These are phyloP conservation scores for Penicillium pancosmium DNA, from an alignment of 495 filamentous ascomycete genomes.

Conservation along the genomic window DNA sequence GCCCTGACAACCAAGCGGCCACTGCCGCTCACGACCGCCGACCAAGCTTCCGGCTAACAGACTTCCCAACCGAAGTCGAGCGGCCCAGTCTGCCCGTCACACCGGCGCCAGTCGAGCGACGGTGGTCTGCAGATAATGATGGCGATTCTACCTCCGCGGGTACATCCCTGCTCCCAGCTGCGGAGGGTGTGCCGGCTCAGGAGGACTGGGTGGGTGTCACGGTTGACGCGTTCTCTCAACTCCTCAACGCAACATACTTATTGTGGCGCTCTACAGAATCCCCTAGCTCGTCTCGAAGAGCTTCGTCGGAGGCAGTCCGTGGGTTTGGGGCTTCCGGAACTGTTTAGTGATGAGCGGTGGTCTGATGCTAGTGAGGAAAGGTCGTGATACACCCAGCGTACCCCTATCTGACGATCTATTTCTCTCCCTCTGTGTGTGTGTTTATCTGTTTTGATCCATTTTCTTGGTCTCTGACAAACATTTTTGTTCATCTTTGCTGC, in stretches of 20 bases:
- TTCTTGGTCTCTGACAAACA: background rate
- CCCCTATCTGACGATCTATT: background rate
- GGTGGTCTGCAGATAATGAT: slow-evolving; percentile 40
- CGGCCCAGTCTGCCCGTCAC: slow-evolving; percentile 90
- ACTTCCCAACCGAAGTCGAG: slow-evolving; percentile 83
- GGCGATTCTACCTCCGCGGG: slow-evolving; percentile 38
- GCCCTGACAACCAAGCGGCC: slow-evolving; percentile 4
- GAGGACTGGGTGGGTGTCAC: slow-evolving; percentile 85
- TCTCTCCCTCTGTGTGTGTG: background rate
- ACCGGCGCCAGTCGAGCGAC: slow-evolving; percentile 70
- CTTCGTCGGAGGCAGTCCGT: slow-evolving; percentile 65
- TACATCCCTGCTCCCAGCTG: slow-evolving; percentile 58
- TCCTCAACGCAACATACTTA: slow-evolving; percentile 60
- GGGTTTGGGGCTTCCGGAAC: background rate
- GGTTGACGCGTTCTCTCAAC: slow-evolving; percentile 52
- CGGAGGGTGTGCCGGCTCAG: slow-evolving; percentile 81
- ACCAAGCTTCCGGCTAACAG: slow-evolving; percentile 68
- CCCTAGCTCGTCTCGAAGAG: slow-evolving; percentile 66
- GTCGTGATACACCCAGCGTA: background rate
- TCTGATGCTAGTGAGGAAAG: background rate
- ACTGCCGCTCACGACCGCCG: slow-evolving; percentile 31
- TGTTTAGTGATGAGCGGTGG: background rate
- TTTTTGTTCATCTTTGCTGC: background rate
- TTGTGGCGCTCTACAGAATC: slow-evolving; percentile 70
- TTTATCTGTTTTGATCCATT: background rate